Base-by-base conservation (phyloP, 192 early-diverging fungal species). In the Tieghemiomyces parasiticus region DNA sequence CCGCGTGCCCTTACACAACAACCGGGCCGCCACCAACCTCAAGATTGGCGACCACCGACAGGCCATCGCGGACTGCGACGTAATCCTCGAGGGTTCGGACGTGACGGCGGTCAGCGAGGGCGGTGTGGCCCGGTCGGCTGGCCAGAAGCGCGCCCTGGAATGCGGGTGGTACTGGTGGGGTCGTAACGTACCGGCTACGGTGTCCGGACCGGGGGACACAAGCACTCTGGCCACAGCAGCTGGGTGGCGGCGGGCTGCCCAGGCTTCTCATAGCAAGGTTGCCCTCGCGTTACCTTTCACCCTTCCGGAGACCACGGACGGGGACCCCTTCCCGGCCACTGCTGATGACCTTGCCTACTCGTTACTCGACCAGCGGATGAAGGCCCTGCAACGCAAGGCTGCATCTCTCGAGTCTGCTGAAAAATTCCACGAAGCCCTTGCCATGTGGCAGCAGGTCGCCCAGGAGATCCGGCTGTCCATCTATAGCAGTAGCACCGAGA, bases 21-120 rank as follows among this genome's bases (percentile, higher is more conserved):
- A 95, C 71, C 82, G 91, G 22, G 91, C 93, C 0, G 78, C 86
- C 0, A 76, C 87, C 1, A 69, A 80, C 20, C 67, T 90, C 28
- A 94, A 95, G 71, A 88, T 74, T 12, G 93, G 92, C 28, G 82
- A 93, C 59, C 81, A 93, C 65, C 72, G 69, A 16, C 81, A 80
- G 42, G 81, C 77, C 13, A 63, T 87, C 9, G 65, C 71, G 14
- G 92, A 94, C 61, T 92, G 87, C 67, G 75, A 58, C 32, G n/a
- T n/a, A 12, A 38, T 58, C 19, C n/a, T 58, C 22, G 4, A 31
- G 13, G 55, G 32, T 9, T 35, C 59, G 9, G 60, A 46, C n/a
- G 66, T 77, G 13, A 70, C 75, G 30, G 62, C 58, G 10, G 60
- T 79, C 0, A 66, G 63, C 50, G 38, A 49, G 42, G 64, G 61